phyloP scores from a whole-genome alignment of 2,329 filamentous ascomycete genomes.

The Calonectria montana region DNA sequence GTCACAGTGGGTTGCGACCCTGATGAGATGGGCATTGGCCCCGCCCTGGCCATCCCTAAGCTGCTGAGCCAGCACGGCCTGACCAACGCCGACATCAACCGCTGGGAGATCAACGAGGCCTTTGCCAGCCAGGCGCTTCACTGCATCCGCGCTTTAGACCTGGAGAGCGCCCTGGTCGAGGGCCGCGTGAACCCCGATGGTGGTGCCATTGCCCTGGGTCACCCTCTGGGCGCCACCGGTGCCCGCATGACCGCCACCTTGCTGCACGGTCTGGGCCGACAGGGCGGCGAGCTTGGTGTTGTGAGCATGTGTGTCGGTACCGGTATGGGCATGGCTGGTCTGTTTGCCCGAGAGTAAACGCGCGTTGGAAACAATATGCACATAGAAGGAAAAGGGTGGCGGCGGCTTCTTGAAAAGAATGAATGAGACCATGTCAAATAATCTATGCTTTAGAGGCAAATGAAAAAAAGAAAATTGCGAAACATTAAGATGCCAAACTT shows the following conservation, averaged over 20 bases:
- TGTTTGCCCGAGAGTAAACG: slow-evolving; percentile 39
- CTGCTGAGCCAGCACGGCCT: slow-evolving; percentile 78
- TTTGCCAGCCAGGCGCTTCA: slow-evolving; percentile 76
- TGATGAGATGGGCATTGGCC: slow-evolving; percentile 95
- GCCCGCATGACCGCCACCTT: slow-evolving; percentile 83
- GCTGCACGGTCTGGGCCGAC: slow-evolving; percentile 73
- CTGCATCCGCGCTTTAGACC: slow-evolving; percentile 76
- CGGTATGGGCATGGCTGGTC: slow-evolving; percentile 42
- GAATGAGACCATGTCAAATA: not conserved
- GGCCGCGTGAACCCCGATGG: slow-evolving; percentile 90
- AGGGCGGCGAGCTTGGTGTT: slow-evolving; percentile 81
- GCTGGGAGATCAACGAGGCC: slow-evolving; percentile 96
- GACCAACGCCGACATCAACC: slow-evolving; percentile 74
- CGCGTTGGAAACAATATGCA: not conserved
- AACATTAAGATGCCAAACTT: not conserved
- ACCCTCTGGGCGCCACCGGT: slow-evolving; percentile 90
- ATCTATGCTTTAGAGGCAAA: not conserved
- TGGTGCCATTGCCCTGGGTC: slow-evolving; percentile 93
- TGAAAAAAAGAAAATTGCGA: not conserved
- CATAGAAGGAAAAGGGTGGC: not conserved
- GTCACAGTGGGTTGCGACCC: slow-evolving; percentile 82
- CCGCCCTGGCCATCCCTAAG: slow-evolving; percentile 86
- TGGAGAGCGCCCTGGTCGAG: slow-evolving; percentile 71
- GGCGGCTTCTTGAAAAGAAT: not conserved
- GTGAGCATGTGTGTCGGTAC: slow-evolving; percentile 92